Base-by-base conservation (phyloP, 129 eudicot genomes). In the Scalesia atractyloides region DNA sequence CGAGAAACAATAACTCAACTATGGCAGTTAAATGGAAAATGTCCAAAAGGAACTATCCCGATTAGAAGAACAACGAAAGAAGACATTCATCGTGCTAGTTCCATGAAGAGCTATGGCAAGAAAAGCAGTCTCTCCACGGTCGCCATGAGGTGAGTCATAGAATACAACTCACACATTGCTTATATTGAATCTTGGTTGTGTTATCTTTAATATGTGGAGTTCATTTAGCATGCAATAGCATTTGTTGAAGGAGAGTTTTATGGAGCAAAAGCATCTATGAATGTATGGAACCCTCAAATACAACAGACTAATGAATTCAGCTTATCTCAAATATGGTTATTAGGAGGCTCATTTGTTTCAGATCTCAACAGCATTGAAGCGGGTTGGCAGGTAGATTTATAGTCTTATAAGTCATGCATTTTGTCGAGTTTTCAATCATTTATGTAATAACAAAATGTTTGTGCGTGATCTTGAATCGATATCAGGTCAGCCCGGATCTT, bases 351-450 rank as follows among this genome's bases (percentile, higher is more conserved):
- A 43, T 91, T 91, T 79, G 87, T 85, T 61, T 82, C 83, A 52
- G 96, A 88, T 86, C 96, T 89, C 41, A 91, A 91, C 68, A 89
- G 96, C 76, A 86, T 91, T 74, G 97, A 91, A 83, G 97, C 93
- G 64, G 97, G 97, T 50, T 91, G 97, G 97, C 96, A 92, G 96
- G 97, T 92, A 72, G 26, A 63, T 41, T 59, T 5, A 57, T 54
- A 15, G 13, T 30, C 19, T 30, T 62, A 17, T 3, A 0, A 60
- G 9, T 39, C 20, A 5, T 0, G 17, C 12, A 36, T 12, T 71
- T 71, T 20, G 9, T 8, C 1, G 5, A 66, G 20, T 7, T 36
- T 54, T 15, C 13, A 72, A 41, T 72, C 24, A 24, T 39, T 46
- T 43, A 19, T 5, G 34, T 41, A 34, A 18, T 75, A 36, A 56